These are phyloP conservation scores for Calocybe gangraenosa DNA, from an alignment of 768 basidiomycete genomes.

Conservation along the genomic window DNA sequence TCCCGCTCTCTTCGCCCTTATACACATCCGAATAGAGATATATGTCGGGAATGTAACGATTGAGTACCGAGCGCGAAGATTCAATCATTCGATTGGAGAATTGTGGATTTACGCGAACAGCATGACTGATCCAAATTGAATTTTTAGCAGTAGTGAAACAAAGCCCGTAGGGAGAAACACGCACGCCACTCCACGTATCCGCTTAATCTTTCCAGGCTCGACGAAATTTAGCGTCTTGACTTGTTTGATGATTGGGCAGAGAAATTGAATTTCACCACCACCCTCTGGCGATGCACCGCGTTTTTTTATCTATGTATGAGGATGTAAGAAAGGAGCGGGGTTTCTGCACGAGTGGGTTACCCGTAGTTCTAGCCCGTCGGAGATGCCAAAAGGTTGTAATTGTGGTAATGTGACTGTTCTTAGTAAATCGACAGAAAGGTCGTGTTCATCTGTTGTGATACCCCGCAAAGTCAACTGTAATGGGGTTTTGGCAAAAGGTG, in stretches of 20 bases:
- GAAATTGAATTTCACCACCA: constrained; percentile 90
- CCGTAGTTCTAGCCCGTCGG: constrained; percentile 85
- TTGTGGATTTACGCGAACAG: constrained; percentile 94
- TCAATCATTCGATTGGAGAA: constrained; percentile 99
- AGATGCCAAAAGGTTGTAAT: constrained; percentile 84
- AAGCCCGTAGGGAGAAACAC: constrained; percentile 34
- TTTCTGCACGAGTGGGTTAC: constrained; percentile 38
- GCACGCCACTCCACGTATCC: constrained; percentile 94
- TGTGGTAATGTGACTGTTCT: constrained; percentile 90
- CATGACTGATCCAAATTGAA: constrained; percentile 72
- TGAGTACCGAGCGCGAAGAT: constrained; percentile 85
- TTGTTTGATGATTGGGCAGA: constrained; percentile 90
- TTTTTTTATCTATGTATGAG: constrained; percentile 70
- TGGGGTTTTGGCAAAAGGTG: constrained; percentile 88
- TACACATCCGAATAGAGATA: constrained; percentile 99
- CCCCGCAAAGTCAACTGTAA: constrained; percentile 79
- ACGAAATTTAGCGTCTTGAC: constrained; percentile 92
- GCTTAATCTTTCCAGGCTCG: constrained; percentile 86
- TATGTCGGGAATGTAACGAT: constrained; percentile 96
- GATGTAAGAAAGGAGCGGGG: constrained; percentile 1
- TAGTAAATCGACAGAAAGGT: constrained; percentile 87
- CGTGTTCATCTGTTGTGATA: constrained; percentile 88
- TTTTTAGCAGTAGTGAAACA: too few species aligned
- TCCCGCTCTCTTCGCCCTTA: constrained; percentile 96
- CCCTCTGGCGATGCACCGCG: constrained; percentile 90